Conservation (phyloP, 176 grass and related monocot species). For the Zea mays region Zm-B73-REFERENCE-NAM-5.0 NC_050099.1:140065001-140065500, state of each 20-base stretch:
- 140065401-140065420: neutral
- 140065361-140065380: no score
- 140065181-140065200: conserved; percentile 51
- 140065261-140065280: conserved; percentile 48
- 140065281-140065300: conserved; percentile 47
- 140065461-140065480: neutral
- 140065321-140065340: neutral
- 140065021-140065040: conserved; percentile 4
- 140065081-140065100: neutral
- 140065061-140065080: conserved; percentile 5
- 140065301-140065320: neutral
- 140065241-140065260: conserved; percentile 26
- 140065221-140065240: neutral
- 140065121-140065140: conserved; percentile 22
- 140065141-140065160: conserved; percentile 54
- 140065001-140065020: conserved; percentile 24
- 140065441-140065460: neutral
- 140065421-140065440: neutral
- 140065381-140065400: neutral
- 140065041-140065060: neutral
- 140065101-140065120: conserved; percentile 23
- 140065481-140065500: no score
- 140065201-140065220: neutral
- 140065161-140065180: conserved; percentile 53
- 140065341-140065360: neutral